Evolutionary conservation across 345 rosid species (phyloP).

Genomic region (Salix arbutifolia): DNA sequence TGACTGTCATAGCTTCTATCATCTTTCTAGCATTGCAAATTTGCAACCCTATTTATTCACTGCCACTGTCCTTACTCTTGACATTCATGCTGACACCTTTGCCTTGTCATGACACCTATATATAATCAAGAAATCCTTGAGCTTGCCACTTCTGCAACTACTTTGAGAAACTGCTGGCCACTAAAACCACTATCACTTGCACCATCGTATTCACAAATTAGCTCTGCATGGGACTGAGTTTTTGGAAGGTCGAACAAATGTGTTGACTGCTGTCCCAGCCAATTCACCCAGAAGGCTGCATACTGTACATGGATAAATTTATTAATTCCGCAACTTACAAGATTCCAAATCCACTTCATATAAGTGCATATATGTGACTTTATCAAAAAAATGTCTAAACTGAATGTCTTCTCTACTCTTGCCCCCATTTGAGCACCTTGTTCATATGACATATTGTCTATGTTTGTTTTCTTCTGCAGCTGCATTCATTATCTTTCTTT

Average conservation of each 20-base stretch:
- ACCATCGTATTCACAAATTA: background rate
- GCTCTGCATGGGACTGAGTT: background rate
- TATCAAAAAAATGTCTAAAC: background rate
- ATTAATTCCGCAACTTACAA: background rate
- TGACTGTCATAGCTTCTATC: background rate
- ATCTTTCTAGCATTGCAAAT: background rate
- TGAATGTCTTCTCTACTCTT: background rate
- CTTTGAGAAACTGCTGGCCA: background rate
- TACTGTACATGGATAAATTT: background rate
- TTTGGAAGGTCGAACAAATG: background rate
- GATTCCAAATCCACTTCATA: background rate
- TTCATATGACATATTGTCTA: background rate
- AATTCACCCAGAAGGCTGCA: background rate
- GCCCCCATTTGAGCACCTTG: background rate
- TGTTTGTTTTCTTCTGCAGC: conserved; percentile 40
- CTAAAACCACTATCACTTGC: background rate
- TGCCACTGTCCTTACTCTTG: background rate
- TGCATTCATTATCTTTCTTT: conserved; percentile 87
- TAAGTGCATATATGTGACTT: background rate
- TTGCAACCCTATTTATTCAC: background rate
- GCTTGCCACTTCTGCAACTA: background rate
- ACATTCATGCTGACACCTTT: background rate
- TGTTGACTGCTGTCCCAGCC: background rate
- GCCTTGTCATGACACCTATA: background rate
- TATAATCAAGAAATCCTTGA: background rate